Percentiles rank a stretch among this genome's conserved stretches.
These are phyloP conservation scores for Penicillium digitatum DNA, from an alignment of 2,329 filamentous ascomycete genomes.

Conservation along the genomic window DNA sequence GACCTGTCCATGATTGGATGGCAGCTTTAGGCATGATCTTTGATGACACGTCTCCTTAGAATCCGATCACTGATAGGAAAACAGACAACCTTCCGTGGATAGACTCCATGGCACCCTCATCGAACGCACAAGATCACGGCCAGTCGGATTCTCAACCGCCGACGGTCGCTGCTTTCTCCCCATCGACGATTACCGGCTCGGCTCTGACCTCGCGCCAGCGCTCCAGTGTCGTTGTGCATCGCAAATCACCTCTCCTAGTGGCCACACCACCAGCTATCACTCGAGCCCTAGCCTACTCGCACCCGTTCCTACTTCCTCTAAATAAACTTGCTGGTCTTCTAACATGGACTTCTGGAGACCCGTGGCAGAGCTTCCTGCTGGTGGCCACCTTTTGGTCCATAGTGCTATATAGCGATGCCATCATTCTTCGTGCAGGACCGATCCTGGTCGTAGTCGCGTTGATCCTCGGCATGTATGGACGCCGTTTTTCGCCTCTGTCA, in stretches of 20 bases:
- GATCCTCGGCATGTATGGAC: slow-evolving; percentile 87
- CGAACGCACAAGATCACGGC: slow-evolving; percentile 39
- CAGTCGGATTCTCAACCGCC: slow-evolving; percentile 52
- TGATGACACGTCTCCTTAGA: background rate
- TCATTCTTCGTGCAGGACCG: slow-evolving; percentile 79
- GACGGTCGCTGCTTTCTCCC: slow-evolving; percentile 87
- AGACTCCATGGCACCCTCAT: slow-evolving; percentile 50
- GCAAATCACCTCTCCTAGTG: slow-evolving; percentile 88
- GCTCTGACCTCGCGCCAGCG: slow-evolving; percentile 69
- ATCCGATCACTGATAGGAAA: slow-evolving; percentile 24
- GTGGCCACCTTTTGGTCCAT: slow-evolving; percentile 80
- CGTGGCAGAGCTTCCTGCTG: slow-evolving; percentile 94
- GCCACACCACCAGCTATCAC: slow-evolving; percentile 95
- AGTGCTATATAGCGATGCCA: slow-evolving; percentile 77
- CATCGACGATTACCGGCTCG: slow-evolving; percentile 68
- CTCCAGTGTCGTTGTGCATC: slow-evolving; percentile 90
- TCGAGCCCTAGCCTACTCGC: slow-evolving; percentile 87
- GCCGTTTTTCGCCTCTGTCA: slow-evolving; percentile 83
- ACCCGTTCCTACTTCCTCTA: slow-evolving; percentile 85
- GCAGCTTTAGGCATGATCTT: slow-evolving; percentile 46
- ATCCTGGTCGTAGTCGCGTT: slow-evolving; percentile 73
- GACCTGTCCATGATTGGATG: slow-evolving; percentile 44
- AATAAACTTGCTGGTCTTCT: slow-evolving; percentile 81
- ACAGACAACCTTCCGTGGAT: slow-evolving; percentile 51
- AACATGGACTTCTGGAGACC: slow-evolving; percentile 89